Base-by-base conservation (phyloP, 306 rosid genomes). In the Cercis canadensis region DNA sequence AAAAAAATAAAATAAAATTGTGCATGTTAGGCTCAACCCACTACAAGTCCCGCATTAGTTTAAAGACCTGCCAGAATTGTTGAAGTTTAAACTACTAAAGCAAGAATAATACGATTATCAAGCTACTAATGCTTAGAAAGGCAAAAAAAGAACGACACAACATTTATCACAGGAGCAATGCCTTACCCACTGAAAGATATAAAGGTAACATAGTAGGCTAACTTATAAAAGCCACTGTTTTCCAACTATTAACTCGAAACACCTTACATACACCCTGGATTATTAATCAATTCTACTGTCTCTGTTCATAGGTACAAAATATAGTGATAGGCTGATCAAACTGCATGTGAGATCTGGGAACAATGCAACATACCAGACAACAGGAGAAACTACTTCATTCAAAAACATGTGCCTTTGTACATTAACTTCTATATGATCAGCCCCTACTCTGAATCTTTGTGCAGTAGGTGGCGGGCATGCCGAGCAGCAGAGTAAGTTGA, bases 401-500 rank as follows among this genome's bases (percentile, higher is more conserved):
- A 62, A 68, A 45, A 34, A 34, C 45, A 62, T 43, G 60, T 19
- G 34, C 16, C 18, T 11, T 60, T 61, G 73, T 0, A n/a, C 58
- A 63, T 60, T 50, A 36, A 57, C 46, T 62, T 58, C 43, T 67
- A 6, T 9, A 4, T 8, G 46, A 73, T 49, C 67, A 44, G 63
- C 67, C 50, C 49, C 58, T 75, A 74, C 57, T 63, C 49, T 16
- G 62, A 51, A 65, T 51, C 52, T 39, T 55, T 34, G 62, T 58
- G 56, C 32, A 7, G 31, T 8, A 43, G 36, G 67, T 56, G 69
- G 73, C 51, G 85, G 39, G 77, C 51, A 15, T 77, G 86, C 78
- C 86, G 81, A 68, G 80, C 83, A 72, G 85, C 57, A 34, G 96
- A 67, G 72, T 80, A 90, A 19, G 83, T 83, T 33, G 96, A 77